Evolutionary conservation across 305 asterid genomes (phyloP).

Genomic region (Solanum hybrid): DNA sequence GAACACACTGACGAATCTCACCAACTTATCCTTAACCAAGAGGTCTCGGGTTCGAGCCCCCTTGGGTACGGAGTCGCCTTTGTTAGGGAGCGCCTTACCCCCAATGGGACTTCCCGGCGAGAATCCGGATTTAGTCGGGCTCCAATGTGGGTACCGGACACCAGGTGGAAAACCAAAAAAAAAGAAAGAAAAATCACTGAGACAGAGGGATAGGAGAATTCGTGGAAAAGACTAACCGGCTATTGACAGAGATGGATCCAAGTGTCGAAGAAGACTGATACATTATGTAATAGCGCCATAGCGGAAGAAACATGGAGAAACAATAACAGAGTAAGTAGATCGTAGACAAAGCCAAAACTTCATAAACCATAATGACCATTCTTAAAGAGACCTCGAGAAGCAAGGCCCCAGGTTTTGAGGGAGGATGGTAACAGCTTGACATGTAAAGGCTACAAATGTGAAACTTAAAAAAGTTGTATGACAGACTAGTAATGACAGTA

Average conservation of each 20-base stretch:
- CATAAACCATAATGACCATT: neutral
- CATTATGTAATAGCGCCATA: neutral
- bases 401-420: neutral
- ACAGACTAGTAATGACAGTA: neutral
- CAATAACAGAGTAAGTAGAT: neutral
- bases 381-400: neutral
- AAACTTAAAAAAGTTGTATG: neutral
- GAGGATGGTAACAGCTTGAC: neutral
- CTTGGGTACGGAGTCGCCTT: no score
- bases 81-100: no score
- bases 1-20: neutral
- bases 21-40: neutral
- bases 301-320: neutral
- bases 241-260: neutral
- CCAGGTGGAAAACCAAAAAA: no score
- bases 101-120: no score
- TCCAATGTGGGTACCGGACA: no score
- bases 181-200: neutral
- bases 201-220: neutral
- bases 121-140: no score
- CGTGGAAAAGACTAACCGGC: neutral
- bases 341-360: neutral
- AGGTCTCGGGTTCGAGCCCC: no score
- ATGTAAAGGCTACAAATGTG: neutral
- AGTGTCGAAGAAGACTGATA: neutral